These are phyloP conservation scores for Eutrema salsugineum DNA, from an alignment of 441 rosid species.

Conservation along the genomic window DNA sequence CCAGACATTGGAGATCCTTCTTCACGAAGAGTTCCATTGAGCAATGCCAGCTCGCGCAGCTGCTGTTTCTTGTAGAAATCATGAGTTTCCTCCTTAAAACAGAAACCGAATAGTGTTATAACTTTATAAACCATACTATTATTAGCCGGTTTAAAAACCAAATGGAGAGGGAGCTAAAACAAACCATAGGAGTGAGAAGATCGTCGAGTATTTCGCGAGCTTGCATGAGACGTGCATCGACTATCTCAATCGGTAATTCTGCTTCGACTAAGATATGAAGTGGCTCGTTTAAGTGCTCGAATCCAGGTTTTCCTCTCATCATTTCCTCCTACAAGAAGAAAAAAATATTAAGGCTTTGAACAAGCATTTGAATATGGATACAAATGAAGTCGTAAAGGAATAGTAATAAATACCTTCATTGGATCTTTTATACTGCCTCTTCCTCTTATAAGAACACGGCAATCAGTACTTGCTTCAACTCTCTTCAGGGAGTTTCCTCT, in stretches of 20 bases:
- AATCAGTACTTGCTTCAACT: conserved; percentile 87
- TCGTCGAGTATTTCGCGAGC: conserved; percentile 90
- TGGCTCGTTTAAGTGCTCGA: conserved; percentile 89
- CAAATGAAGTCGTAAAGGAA: background rate
- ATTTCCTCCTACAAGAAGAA: conserved; percentile 65
- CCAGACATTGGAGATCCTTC: conserved; percentile 95
- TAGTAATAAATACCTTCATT: conserved; percentile 47
- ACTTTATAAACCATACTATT: background rate
- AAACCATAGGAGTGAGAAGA: conserved; percentile 78
- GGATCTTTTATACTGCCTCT: conserved; percentile 92
- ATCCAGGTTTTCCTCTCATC: conserved; percentile 94
- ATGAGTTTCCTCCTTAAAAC: conserved; percentile 73
- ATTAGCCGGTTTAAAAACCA: background rate
- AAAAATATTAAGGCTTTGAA: background rate
- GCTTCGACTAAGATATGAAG: conserved; percentile 91
- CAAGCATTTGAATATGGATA: background rate
- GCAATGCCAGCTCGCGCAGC: conserved; percentile 85
- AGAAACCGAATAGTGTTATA: background rate
- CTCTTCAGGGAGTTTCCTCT: conserved; percentile 93
- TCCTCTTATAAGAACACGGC: conserved; percentile 88
- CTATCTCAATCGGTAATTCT: conserved; percentile 82
- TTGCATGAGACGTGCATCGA: conserved; percentile 82
- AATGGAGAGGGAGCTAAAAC: background rate
- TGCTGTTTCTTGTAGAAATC: conserved; percentile 94
- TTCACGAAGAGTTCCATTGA: conserved; percentile 84